Conservation (phyloP, 805 yeast species). For the Hanseniaspora clermontiae region DNA sequence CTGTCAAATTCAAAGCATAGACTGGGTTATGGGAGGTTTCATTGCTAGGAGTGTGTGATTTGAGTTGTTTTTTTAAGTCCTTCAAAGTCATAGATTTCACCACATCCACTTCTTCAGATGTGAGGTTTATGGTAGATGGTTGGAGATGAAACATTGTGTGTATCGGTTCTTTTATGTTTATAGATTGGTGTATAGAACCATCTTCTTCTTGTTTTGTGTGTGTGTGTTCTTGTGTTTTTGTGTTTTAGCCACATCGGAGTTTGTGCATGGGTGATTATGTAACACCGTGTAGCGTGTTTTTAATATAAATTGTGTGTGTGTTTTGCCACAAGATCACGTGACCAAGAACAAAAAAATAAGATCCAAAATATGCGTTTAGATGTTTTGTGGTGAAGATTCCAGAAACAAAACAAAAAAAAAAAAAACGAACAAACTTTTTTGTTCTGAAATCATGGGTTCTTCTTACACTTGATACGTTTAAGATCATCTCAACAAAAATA, state of each 20-base stretch:
- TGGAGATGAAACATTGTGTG: slow-evolving; percentile 1
- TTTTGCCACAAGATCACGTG: no score
- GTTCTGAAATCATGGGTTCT: no score
- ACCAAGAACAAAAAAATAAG: no score
- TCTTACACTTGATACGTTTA: no score
- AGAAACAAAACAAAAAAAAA: no score
- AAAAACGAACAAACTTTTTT: no score
- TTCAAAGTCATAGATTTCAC: not conserved
- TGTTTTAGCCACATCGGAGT: not conserved
- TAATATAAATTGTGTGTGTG: no score
- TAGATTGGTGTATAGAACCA: not conserved
- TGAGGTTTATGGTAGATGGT: slow-evolving; percentile 5
- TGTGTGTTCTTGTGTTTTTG: not conserved
- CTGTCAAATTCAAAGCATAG: not conserved
- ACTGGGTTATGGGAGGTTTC: not conserved
- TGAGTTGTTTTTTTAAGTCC: not conserved
- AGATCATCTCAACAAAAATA: no score
- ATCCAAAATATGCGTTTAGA: no score
- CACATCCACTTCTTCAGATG: not conserved
- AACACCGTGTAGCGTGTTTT: no score
- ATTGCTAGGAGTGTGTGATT: not conserved
- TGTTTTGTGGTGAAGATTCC: no score
- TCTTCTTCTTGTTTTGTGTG: not conserved
- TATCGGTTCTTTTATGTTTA: not conserved
- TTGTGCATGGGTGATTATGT: no score